Conservation (phyloP, 1,284 basidiomycete species). For the Fistulinella cinereoalba region DNA sequence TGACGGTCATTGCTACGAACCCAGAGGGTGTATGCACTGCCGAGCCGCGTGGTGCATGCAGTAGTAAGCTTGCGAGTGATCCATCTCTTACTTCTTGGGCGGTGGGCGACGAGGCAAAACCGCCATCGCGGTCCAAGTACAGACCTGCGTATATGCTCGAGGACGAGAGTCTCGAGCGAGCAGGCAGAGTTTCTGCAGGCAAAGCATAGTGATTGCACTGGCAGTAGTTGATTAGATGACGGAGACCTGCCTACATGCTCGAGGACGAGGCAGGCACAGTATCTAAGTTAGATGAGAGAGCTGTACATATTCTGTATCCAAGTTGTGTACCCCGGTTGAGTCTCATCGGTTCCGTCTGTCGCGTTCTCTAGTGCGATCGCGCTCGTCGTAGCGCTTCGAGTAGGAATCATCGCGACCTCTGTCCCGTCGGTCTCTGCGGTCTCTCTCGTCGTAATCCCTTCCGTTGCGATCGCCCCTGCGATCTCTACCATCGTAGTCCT, state of each 20-base stretch:
- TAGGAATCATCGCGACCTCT: slow-evolving; percentile 20
- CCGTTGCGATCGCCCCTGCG: slow-evolving; percentile 9
- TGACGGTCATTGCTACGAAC: slow-evolving; percentile 24
- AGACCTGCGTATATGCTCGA: slow-evolving; percentile 77
- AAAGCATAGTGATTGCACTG: slow-evolving; percentile 2
- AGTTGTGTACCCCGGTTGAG: no score
- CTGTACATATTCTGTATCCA: no score
- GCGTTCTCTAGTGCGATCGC: slow-evolving; percentile 21
- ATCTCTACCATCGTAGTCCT: slow-evolving; percentile 12
- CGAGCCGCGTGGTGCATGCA: no score
- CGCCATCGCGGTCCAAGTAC: slow-evolving; percentile 41
- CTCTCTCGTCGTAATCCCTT: slow-evolving; percentile 21
- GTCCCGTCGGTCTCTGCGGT: slow-evolving; percentile 27
- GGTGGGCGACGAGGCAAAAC: slow-evolving; percentile 4
- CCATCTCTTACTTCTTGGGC: slow-evolving; percentile 17
- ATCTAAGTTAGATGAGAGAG: no score
- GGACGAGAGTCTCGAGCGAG: slow-evolving; percentile 77
- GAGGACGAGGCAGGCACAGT: no score
- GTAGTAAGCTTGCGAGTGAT: no score
- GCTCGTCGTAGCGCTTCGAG: slow-evolving; percentile 18
- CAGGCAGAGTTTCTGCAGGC: slow-evolving; percentile 45
- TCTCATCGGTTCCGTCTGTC: slow-evolving; percentile 28
- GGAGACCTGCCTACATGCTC: no score
- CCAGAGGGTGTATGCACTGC: slow-evolving; percentile 21
- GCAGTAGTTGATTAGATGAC: not conserved